Base-by-base conservation (phyloP, 345 rosid species). In the Nephelium lappaceum region DNA sequence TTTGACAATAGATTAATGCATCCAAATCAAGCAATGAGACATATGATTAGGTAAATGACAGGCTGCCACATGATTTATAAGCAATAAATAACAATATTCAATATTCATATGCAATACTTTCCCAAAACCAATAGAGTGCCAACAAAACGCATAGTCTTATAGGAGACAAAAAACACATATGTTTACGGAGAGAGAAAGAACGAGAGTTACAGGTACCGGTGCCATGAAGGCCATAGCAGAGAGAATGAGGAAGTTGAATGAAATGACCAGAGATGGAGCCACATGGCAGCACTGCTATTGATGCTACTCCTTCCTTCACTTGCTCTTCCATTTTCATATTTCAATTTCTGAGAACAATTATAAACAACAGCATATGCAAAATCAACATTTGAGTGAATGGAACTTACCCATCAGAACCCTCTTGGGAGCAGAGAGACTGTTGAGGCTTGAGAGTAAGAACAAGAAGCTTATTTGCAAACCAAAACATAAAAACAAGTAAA, bases 231-330 rank as follows among this genome's bases (percentile, higher is more conserved):
- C 98, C 99, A 70, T 91, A 95, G 86, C 99, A 96, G 81, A 89
- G 80, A 79, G 95, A 92, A 51, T n/a, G 79, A 65, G 97, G 98
- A 83, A 91, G 91, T 10, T 91, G 92, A 78, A 94, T 81, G 85
- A 96, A 96, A 79, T 96, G 97, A 63, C 98, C 99, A 6, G 98
- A 91, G 77, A 96, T 88, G 71, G 97, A 90, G 1, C 99, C 98
- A 84, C 83, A 74, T 43, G 98, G 94, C 65, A 94, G 76, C 47
- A 96, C 80, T 53, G 94, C 98, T 82, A 94, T 87, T 10, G 99
- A 94, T 47, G 99, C 95, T 53, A 95, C 89, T 84, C 97, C 97
- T 83, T 90, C 95, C 85, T 85, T 93, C 78, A 89, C 88, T 73
- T 82, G 36, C 36, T 31, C 88, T 73, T 69, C 80, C 78, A 18